Conservation (phyloP, 352 stramenopile genomes). For the Phytophthora uliginosa region DNA sequence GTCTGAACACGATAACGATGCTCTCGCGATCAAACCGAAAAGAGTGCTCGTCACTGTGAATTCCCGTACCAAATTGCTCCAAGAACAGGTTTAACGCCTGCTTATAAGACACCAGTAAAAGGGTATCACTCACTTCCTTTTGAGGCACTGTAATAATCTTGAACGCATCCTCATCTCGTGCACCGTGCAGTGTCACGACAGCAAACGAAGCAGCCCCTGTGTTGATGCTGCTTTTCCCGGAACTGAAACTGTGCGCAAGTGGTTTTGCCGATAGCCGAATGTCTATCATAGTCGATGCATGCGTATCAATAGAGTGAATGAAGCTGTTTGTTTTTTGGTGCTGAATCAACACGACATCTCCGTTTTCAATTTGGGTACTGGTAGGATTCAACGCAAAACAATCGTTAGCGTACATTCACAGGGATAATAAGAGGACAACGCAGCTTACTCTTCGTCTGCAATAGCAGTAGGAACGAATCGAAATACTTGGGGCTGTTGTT, state of each 20-base stretch:
- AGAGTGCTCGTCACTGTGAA: conserved; percentile 15
- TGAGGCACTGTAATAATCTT: conserved; percentile 58
- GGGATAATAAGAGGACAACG: neutral
- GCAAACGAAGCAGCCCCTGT: conserved; percentile 46
- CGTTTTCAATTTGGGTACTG: conserved; percentile 57
- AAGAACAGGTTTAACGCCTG: conserved; percentile 50
- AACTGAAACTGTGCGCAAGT: conserved; percentile 40
- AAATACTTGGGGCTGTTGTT: conserved; percentile 59
- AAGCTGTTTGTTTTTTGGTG: conserved; percentile 60
- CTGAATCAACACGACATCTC: conserved; percentile 71
- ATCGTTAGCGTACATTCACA: neutral
- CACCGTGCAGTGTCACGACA: conserved; percentile 56
- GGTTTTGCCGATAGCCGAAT: conserved; percentile 72
- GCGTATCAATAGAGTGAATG: conserved; percentile 74
- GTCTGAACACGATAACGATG: conserved; percentile 43
- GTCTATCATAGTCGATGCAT: conserved; percentile 72
- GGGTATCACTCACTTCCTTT: conserved; percentile 63
- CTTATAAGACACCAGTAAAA: conserved; percentile 76
- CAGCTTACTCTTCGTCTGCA: conserved; percentile 60
- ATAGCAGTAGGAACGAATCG: conserved; percentile 68
- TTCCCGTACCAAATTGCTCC: conserved; percentile 36
- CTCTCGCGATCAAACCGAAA: conserved; percentile 46
- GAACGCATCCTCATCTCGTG: conserved; percentile 80
- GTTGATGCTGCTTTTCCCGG: conserved; percentile 25
- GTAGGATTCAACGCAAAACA: neutral